Evolutionary conservation across 257 asterid genomes (phyloP).

Genomic region (Gentiana macrophylla): DNA sequence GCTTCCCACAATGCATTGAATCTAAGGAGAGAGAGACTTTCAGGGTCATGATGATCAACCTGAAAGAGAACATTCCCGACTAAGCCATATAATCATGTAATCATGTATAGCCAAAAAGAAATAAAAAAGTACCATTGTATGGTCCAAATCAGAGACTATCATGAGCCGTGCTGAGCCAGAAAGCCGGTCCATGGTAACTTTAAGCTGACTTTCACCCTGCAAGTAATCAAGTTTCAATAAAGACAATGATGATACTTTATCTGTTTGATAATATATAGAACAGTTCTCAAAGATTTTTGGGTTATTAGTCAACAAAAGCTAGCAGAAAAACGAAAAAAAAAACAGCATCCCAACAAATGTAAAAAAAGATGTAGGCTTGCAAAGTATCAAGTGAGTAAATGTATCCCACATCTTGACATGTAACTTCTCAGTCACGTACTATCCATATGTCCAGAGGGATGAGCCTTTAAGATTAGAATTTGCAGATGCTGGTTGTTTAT

Average conservation of each 20-base stretch:
- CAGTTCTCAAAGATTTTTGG: too few relatives aligned
- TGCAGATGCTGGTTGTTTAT: too few relatives aligned
- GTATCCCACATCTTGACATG: too few relatives aligned
- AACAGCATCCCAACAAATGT: too few relatives aligned
- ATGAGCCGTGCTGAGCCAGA: conserved; percentile 63
- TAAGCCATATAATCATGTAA: conserved; percentile 9
- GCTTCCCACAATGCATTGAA: conserved; percentile 97
- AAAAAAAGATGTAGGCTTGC: too few relatives aligned
- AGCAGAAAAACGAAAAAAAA: too few relatives aligned
- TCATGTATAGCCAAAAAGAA: conserved; percentile 1
- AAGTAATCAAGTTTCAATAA: conserved; percentile 9
- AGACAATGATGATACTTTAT: conserved; percentile 2
- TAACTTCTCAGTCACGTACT: too few relatives aligned
- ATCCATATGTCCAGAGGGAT: too few relatives aligned
- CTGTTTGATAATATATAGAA: too few relatives aligned
- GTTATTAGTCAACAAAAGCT: too few relatives aligned
- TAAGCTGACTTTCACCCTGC: conserved; percentile 32
- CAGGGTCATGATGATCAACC: conserved; percentile 91
- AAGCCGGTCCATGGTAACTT: conserved; percentile 56
- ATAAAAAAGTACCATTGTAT: conserved; percentile 71
- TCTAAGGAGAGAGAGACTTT: conserved; percentile 78
- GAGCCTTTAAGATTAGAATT: too few relatives aligned
- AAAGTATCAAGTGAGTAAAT: too few relatives aligned
- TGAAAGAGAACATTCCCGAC: conserved; percentile 24
- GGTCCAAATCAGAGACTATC: conserved; percentile 97